Evolutionary conservation across 176 grass and related monocot genomes (phyloP).

Genomic region (Eragrostis curvula): DNA sequence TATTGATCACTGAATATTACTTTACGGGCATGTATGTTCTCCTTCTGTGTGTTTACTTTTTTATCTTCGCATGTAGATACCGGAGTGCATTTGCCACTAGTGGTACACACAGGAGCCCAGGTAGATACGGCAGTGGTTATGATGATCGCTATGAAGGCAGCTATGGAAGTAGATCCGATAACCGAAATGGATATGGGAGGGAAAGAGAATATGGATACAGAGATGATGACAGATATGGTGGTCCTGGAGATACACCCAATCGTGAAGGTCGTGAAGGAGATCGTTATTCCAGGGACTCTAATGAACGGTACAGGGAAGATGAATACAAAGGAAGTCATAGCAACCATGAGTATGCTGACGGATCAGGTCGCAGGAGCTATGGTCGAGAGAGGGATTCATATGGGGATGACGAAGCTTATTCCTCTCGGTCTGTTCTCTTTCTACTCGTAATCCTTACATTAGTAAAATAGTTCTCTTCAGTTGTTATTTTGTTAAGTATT

Average conservation of each 20-base stretch:
- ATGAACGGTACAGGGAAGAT: constrained; percentile 82
- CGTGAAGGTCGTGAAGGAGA: constrained; percentile 56
- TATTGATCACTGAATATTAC: constrained; percentile 4
- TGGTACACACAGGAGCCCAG: constrained; percentile 60
- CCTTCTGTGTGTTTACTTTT: background rate
- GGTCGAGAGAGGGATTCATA: constrained; percentile 64
- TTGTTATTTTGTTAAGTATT: background rate
- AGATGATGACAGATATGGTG: constrained; percentile 79
- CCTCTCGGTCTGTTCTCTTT: constrained; percentile 57
- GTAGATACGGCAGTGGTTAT: constrained; percentile 69
- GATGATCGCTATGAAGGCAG: constrained; percentile 69
- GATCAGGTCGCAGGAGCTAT: constrained; percentile 71
- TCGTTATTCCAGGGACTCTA: constrained; percentile 79
- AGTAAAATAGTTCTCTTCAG: background rate
- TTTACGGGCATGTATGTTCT: background rate
- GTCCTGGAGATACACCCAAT: constrained; percentile 66
- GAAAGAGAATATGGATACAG: constrained; percentile 87
- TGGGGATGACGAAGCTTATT: constrained; percentile 85
- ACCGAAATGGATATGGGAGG: constrained; percentile 77
- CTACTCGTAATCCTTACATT: background rate
- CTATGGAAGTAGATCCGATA: constrained; percentile 69
- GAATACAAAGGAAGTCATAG: constrained; percentile 68
- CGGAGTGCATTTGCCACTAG: constrained; percentile 67
- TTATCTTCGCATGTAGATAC: constrained; percentile 55
- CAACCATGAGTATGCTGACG: constrained; percentile 77